A percentile compares a stretch with the other conserved stretches of the same genome.
phyloP scores from a whole-genome alignment of 2,329 filamentous ascomycete genomes.

The Clarireedia sp. region DNA sequence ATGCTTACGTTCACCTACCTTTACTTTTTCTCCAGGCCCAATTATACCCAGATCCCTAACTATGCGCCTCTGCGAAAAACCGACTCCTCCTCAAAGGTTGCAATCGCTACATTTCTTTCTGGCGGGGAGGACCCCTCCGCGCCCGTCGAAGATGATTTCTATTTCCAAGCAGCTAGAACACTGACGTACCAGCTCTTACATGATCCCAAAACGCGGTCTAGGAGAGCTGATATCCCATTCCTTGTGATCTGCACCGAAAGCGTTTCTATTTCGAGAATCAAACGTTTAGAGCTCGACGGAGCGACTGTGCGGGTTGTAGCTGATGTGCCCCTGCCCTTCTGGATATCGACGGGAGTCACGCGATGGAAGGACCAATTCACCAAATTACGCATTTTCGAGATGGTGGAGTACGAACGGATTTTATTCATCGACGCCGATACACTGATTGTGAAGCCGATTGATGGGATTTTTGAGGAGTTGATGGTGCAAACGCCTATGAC shows the following conservation, averaged over 20 bases:
- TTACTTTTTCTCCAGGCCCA: neutral
- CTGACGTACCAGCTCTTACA: slow-evolving; percentile 37
- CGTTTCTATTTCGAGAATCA: neutral
- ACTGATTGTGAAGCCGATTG: slow-evolving; percentile 31
- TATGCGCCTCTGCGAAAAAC: neutral
- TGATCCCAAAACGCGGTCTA: slow-evolving; percentile 30
- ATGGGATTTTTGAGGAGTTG: slow-evolving; percentile 33
- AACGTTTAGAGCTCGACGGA: slow-evolving; percentile 7
- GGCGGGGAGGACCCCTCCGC: slow-evolving; percentile 19
- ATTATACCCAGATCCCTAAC: neutral
- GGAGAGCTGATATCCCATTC: slow-evolving; percentile 23
- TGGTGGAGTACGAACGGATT: slow-evolving; percentile 34
- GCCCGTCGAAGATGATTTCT: slow-evolving; percentile 29
- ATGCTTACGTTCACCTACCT: neutral
- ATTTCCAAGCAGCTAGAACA: slow-evolving; percentile 33
- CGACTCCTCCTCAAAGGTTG: slow-evolving; percentile 10
- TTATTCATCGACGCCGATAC: slow-evolving; percentile 39
- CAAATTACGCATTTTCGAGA: slow-evolving; percentile 36
- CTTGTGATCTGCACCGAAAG: neutral
- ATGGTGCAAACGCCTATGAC: slow-evolving; percentile 16
- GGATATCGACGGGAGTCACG: slow-evolving; percentile 31
- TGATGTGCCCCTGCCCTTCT: slow-evolving; percentile 29
- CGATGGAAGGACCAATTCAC: slow-evolving; percentile 37
- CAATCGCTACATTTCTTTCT: slow-evolving; percentile 34
- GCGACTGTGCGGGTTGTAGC: slow-evolving; percentile 33